phyloP scores from a whole-genome alignment of 176 grass and related monocot species.

The Calamus simplicifolius region DNA sequence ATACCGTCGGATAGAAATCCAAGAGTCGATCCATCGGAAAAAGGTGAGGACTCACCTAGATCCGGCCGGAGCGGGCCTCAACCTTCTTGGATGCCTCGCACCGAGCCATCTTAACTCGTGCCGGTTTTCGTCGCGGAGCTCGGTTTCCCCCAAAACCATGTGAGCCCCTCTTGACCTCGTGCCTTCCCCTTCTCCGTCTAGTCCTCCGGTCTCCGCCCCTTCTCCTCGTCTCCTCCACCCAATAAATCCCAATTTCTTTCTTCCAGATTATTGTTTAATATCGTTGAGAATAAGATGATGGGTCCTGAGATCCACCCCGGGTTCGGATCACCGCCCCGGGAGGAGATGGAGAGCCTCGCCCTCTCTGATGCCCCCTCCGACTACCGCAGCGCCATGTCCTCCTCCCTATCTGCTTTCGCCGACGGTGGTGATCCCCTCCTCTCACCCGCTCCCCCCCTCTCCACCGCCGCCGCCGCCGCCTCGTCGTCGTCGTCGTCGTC shows the following conservation, averaged over 20 bases:
- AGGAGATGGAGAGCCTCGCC: slow-evolving; percentile 16
- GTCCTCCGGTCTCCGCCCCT: neutral
- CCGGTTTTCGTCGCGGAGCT: no score
- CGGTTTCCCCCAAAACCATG: no score
- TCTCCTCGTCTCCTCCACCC: neutral
- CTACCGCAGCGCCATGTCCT: slow-evolving; percentile 30
- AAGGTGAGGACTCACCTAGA: no score
- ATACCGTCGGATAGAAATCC: no score
- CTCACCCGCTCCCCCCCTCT: slow-evolving; percentile 32
- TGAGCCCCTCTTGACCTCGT: no score
- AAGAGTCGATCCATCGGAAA: no score
- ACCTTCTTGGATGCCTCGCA: no score
- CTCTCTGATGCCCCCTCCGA: slow-evolving; percentile 8
- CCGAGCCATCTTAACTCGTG: no score
- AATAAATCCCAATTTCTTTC: no score
- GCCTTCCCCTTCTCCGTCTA: neutral
- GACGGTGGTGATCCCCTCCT: slow-evolving; percentile 30
- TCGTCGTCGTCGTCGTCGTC: slow-evolving; percentile 43
- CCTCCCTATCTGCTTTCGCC: slow-evolving; percentile 27
- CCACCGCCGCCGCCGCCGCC: slow-evolving; percentile 23
- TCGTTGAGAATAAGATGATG: slow-evolving; percentile 6
- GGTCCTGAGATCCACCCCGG: slow-evolving; percentile 11
- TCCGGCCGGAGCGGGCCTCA: no score
- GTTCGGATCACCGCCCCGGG: neutral
- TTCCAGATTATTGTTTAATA: neutral